These are phyloP conservation scores for Aphanomyces invadans DNA, from an alignment of 352 stramenopile species.

Conservation along the genomic window DNA sequence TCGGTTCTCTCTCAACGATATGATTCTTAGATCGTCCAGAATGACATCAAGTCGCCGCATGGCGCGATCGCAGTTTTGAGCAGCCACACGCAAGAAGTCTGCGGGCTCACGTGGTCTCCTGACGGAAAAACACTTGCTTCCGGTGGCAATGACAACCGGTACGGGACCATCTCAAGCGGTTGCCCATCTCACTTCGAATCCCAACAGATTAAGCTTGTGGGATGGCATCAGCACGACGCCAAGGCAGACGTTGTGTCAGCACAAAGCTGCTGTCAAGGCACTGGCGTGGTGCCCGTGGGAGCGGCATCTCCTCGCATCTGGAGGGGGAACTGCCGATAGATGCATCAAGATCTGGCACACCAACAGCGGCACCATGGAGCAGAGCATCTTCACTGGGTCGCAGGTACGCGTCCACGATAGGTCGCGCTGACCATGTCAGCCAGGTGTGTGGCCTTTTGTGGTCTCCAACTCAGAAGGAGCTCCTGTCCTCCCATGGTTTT, in stretches of 20 bases:
- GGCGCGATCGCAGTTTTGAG: conserved; percentile 89
- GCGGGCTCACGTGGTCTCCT: conserved; percentile 94
- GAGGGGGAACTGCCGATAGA: conserved; percentile 95
- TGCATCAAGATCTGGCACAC: conserved; percentile 99
- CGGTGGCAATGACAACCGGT: conserved; percentile 96
- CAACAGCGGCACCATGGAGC: conserved; percentile 80
- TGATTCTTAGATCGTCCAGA: conserved; percentile 46
- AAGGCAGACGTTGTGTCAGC: conserved; percentile 68
- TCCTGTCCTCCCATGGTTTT: conserved; percentile 97
- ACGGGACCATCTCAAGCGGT: conserved; percentile 28
- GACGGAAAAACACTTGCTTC: conserved; percentile 94
- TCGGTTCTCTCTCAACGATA: conserved; percentile 27
- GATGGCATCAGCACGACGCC: conserved; percentile 30
- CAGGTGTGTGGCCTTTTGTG: conserved; percentile 92
- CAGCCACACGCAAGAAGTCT: conserved; percentile 96
- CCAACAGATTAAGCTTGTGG: conserved; percentile 12
- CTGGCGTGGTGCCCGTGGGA: conserved; percentile 99
- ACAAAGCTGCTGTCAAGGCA: conserved; percentile 96
- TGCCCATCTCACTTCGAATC: background rate
- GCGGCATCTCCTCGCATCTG: conserved; percentile 93
- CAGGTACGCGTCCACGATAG: conserved; percentile 70
- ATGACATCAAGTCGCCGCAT: conserved; percentile 78
- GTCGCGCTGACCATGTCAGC: background rate
- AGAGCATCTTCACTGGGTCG: conserved; percentile 96
- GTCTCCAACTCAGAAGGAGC: conserved; percentile 90